Conservation (phyloP, 805 yeast genomes). For the Hanseniaspora thailandica region DNA sequence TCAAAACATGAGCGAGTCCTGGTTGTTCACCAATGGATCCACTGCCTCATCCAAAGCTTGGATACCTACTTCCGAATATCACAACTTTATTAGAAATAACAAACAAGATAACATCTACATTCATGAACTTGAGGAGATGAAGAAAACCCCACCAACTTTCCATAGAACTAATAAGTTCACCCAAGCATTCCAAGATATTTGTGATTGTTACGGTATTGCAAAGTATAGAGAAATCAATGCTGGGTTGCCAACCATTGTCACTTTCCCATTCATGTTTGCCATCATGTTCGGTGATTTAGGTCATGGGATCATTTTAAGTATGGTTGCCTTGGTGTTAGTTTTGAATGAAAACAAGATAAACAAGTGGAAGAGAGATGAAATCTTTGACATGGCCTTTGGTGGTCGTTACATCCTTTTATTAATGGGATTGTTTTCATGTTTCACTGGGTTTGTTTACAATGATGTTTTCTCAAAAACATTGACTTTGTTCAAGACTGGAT, state of each 20-base stretch:
- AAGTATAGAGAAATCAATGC: conserved; percentile 67
- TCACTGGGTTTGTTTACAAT: conserved; percentile 62
- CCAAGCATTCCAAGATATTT: conserved; percentile 53
- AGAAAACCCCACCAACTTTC: conserved; percentile 61
- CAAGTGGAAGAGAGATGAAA: conserved; percentile 55
- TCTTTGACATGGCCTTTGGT: conserved; percentile 62
- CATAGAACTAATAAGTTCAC: conserved; percentile 63
- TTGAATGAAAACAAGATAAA: conserved; percentile 42
- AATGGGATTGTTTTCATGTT: conserved; percentile 65
- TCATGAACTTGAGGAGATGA: conserved; percentile 46
- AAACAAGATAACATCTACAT: conserved; percentile 33
- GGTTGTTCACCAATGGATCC: conserved; percentile 33
- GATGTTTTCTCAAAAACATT: conserved; percentile 60
- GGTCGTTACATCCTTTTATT: conserved; percentile 58
- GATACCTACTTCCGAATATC: conserved; percentile 51
- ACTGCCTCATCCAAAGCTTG: conserved; percentile 65
- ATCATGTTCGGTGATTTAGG: conserved; percentile 78
- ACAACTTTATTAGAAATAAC: conserved; percentile 28
- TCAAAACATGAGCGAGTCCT: conserved; percentile 36
- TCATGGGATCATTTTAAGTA: conserved; percentile 53
- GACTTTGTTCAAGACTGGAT: conserved; percentile 57
- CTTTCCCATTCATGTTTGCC: conserved; percentile 75
- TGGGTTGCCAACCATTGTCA: conserved; percentile 59
- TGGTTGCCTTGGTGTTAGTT: conserved; percentile 46
- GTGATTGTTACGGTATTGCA: conserved; percentile 70